phyloP scores from a whole-genome alignment of 768 basidiomycete genomes.

The Russula emetica region DNA sequence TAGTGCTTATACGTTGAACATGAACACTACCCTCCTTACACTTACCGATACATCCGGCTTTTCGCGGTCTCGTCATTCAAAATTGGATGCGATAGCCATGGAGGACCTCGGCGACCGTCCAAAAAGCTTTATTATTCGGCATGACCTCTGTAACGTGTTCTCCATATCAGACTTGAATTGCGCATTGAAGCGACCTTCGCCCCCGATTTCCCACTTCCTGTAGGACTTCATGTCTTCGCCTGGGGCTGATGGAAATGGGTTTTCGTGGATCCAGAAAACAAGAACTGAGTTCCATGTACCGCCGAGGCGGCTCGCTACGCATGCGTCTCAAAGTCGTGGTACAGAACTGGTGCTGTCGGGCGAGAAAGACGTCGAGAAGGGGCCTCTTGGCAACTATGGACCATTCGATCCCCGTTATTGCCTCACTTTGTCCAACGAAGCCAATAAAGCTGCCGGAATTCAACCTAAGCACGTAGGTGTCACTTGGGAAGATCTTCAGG shows the following conservation, averaged over 20 bases:
- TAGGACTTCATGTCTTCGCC: conserved; percentile 2
- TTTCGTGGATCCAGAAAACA: background rate
- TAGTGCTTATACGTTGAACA: too few species aligned
- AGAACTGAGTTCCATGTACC: background rate
- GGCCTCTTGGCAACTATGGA: conserved; percentile 37
- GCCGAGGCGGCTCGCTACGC: background rate
- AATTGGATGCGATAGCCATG: background rate
- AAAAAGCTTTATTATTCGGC: background rate
- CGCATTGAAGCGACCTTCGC: background rate
- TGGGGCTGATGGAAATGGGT: background rate
- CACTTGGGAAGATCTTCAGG: conserved; percentile 66
- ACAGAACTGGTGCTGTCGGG: background rate
- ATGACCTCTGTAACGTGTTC: background rate
- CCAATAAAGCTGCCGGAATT: conserved; percentile 59
- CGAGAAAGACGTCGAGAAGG: conserved; percentile 41
- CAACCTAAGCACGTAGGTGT: conserved; percentile 74
- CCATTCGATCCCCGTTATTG: conserved; percentile 66
- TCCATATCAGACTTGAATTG: background rate
- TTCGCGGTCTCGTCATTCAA: background rate
- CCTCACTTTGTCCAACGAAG: conserved; percentile 61
- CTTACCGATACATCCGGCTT: background rate
- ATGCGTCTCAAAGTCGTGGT: background rate
- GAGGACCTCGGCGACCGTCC: background rate
- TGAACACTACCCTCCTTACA: background rate
- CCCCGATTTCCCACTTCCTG: too few species aligned